Base-by-base conservation (phyloP, 306 rosid genomes). In the Begonia peltatifolia region DNA sequence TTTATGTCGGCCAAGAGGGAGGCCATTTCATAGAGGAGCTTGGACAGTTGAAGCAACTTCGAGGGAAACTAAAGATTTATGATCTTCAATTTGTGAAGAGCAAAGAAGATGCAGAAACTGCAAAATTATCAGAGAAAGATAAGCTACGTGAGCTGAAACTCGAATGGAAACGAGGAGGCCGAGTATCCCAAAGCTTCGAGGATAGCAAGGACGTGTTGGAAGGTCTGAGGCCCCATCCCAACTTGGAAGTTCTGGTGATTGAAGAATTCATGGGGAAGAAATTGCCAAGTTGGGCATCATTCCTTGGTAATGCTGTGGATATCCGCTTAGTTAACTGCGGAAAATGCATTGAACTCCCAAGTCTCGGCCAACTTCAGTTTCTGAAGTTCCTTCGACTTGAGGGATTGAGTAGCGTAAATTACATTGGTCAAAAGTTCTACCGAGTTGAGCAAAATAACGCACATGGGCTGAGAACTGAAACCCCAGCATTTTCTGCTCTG, bases 351-450 rank as follows among this genome's bases (percentile, higher is more conserved):
- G 10, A 49, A 42, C 47, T 57, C 14, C 61, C 61, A 13, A 57
- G 23, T 38, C 61, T 57, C 10, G 52, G 61, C 4, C 61, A 44
- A 13, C 14, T 57, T 13, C 47, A 49, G 13, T 42, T 18, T 38
- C 61, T 57, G 9, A 51, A 57, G 16, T 38, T 57, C 12, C 60
- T 56, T 12, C 41, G 46, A 12, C 5, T 56, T 56, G 50, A 50
- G 18, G 12, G 50, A 35, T 43, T 56, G 23, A 10, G 0, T 43
- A 17, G 60, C 10, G 60, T 58, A n/a, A 46, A 12, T 44, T n/a
- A 52, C 48, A 58, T 58, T 13, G 62, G 62, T 5, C 46, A n/a
- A 4, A 53, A 58, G 8, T 58, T 58, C 53, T 58, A 58, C 15
- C 52, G 53, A 14, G 48, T 22, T 11, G 43, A 14, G 20, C 9